Evolutionary conservation across 768 basidiomycete genomes (phyloP), one percentile per base, ranked within the genome.

Genomic region (Leccinum disarticulatum): DNA sequence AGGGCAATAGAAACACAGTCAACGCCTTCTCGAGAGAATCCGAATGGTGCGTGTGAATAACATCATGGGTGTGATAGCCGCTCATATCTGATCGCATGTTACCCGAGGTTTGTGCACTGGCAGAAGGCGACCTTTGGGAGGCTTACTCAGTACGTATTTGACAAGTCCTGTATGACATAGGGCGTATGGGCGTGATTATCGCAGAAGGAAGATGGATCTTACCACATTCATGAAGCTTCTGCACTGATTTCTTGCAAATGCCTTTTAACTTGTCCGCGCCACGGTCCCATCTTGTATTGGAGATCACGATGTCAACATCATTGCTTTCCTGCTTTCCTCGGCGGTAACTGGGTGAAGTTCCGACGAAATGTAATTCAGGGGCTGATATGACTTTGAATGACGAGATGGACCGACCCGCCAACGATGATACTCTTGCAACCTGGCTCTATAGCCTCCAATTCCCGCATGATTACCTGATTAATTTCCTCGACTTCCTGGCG

Each of bases 261-360:
- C 82, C 86, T 59, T 82, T 84, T n/a, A 88, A 79, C 49, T 81
- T 78, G 9, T 70, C 73, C 30, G 68, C 76, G 9, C 80, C 82
- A 5, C 68, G 71, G 47, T 72, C 64, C 54, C 73, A 66, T 62
- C 85, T 80, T 0, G 83, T 77, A 67, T 95, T 91, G 36, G 87
- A 90, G 68, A 96, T 88, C 1, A 97, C 84, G 57, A 98, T 89
- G 67, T 98, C 95, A 31, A 94, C 86, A 68, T 97, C 95, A 66
- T 89, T 91, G 67, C 88, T 91, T 60, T 85, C 74, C 3, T 75
- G 67, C 70, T 96, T 96, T 2, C 95, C 95, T 57, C 95, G 77
- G 30, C 95, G 85, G 74, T 95, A 92, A 6, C 93, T 94, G 57
- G 7, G 22, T 10, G 35, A 46, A 46, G 27, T 48, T 19, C 19